Conservation (phyloP, 225 moss, liverwort and hornwort species). For the Anthoceros angustus region DNA sequence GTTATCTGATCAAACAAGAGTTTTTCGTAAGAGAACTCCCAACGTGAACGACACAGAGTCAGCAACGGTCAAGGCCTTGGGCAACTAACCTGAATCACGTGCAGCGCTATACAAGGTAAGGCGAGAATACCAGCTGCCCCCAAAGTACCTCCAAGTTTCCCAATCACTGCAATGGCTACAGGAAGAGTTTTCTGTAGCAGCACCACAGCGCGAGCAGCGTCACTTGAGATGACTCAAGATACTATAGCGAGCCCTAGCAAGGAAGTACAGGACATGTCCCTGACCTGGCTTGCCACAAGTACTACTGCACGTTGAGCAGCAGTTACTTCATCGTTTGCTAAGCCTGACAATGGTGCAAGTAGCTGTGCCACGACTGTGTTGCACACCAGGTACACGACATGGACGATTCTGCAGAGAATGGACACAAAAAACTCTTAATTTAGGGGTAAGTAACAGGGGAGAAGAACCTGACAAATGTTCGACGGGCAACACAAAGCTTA, state of each 20-base stretch:
- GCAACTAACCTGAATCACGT: conserved; percentile 55
- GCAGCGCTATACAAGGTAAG: conserved; percentile 70
- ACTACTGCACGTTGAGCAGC: conserved; percentile 66
- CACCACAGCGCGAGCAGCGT: neutral
- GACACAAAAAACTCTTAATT: conserved; percentile 2
- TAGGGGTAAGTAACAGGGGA: neutral
- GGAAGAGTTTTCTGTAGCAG: conserved; percentile 67
- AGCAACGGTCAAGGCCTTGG: too few relatives aligned
- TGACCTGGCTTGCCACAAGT: conserved; percentile 70
- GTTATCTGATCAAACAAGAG: conserved; percentile 25
- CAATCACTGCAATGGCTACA: conserved; percentile 60
- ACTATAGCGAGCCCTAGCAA: neutral
- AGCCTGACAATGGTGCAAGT: conserved; percentile 34
- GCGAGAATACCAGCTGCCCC: conserved; percentile 68
- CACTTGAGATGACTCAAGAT: neutral
- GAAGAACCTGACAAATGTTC: conserved; percentile 1
- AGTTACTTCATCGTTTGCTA: conserved; percentile 31
- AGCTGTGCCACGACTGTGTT: conserved; percentile 39
- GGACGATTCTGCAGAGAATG: conserved; percentile 39
- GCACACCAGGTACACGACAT: conserved; percentile 34
- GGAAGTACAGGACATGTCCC: neutral
- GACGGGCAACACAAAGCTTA: conserved; percentile 19
- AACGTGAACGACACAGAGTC: neutral
- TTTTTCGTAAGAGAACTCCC: conserved; percentile 2
- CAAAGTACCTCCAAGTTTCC: conserved; percentile 50